Base-by-base conservation (phyloP, 352 stramenopile genomes). In the Globisporangium acanthophoron region DNA sequence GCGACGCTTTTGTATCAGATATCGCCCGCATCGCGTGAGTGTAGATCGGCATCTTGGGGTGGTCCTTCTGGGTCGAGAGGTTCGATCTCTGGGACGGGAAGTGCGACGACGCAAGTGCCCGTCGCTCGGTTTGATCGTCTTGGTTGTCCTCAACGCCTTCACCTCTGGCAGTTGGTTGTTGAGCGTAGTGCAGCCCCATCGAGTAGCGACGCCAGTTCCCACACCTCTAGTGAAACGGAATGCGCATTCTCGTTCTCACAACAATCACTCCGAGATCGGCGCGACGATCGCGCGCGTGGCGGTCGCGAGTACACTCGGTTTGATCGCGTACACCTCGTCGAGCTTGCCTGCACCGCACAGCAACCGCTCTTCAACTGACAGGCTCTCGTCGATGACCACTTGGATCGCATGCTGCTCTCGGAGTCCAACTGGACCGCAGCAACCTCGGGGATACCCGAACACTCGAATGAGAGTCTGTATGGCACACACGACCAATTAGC, bases 371-470 rank as follows among this genome's bases (percentile, higher is more conserved):
- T 62, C 64, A 53, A 59, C 21, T 16, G 70, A 62, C 31, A 69
- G 70, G 35, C 51, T 48, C 9, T 56, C 52, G 47, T 91, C 78
- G 18, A 91, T 11, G 12, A 91, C 63, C n/a, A 91, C 59, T n/a
- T 54, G 65, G n/a, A 83, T 72, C 0, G 37, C 56, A 3, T 64
- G 35, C 39, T 87, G 74, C 47, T 85, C 62, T 24, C 80, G 76
- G 16, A 91, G 63, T 1, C 80, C 80, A 33, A 91, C 66, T 9
- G 80, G 80, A 3, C 80, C 80, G 39, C 88, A 68, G 44, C 67
- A 80, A n/a, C 80, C 80, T 29, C 76, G 73, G 8, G 64, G 46
- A 50, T 87, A 91, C 4, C 80, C 80, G 65, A 91, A 91, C 11
- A 88, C 72, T 24, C 72, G 71, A 43, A 88, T 49, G 16, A 91